Percentiles rank a stretch among this genome's conserved stretches.
These are phyloP conservation scores for Lycium ferocissimum DNA, from an alignment of 257 asterid species.

Conservation along the genomic window DNA sequence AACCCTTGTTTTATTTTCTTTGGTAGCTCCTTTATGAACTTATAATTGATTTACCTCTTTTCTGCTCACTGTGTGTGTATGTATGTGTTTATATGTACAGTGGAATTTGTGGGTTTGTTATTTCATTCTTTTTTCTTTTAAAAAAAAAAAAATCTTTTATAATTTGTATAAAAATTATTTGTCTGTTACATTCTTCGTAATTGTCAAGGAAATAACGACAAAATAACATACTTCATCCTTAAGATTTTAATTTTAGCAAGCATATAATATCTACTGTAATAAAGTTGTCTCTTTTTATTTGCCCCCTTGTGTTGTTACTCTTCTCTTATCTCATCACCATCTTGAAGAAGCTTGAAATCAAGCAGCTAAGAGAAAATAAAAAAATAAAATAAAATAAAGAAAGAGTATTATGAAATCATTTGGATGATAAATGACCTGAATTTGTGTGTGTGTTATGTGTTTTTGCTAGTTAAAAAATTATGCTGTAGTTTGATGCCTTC, in stretches of 20 bases:
- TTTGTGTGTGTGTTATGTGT: neutral
- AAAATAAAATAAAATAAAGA: neutral
- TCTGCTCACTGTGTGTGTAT: neutral
- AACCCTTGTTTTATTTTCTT: neutral
- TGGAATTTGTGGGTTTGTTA: neutral
- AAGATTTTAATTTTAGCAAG: neutral
- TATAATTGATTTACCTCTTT: neutral
- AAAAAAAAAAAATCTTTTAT: no score
- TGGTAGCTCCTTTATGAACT: neutral
- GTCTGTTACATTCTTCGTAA: neutral
- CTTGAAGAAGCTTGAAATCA: neutral
- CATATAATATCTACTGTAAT: neutral
- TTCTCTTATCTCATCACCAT: neutral
- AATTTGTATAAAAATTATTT: neutral
- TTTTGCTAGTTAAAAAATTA: neutral
- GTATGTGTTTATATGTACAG: neutral
- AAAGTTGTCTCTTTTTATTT: neutral
- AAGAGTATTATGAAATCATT: conserved; percentile 1
- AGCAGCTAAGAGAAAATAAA: neutral
- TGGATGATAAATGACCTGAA: neutral
- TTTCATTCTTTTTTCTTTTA: no score
- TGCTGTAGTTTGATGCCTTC: neutral
- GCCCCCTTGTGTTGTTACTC: conserved; percentile 2
- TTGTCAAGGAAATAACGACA: neutral
- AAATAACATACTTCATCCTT: neutral